Percentiles rank a stretch among this genome's conserved stretches.
phyloP scores from a whole-genome alignment of 192 early-diverging fungal genomes.

The Lobulomyces angularis region DNA sequence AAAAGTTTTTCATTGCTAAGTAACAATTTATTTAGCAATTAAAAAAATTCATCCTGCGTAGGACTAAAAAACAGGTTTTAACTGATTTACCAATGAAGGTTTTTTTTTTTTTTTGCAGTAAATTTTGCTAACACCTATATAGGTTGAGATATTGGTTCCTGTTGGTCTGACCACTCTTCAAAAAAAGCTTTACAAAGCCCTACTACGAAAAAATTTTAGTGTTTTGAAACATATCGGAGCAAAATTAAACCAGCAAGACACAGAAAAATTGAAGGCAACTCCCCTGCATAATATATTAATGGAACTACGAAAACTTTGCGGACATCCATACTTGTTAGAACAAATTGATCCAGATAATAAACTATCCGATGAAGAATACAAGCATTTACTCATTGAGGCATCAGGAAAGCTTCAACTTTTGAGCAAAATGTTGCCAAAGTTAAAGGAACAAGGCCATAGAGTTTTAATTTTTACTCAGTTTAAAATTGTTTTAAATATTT shows the following conservation, averaged over 20 bases:
- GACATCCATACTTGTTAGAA: conserved; percentile 55
- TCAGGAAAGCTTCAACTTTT: conserved; percentile 55
- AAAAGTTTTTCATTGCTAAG: too few relatives aligned
- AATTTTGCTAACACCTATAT: conserved; percentile 2
- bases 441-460: conserved; percentile 44
- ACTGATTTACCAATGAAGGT: conserved; percentile 47
- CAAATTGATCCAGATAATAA: conserved; percentile 33
- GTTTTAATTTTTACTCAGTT: conserved; percentile 81
- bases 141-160: conserved; percentile 57
- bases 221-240: conserved; percentile 33
- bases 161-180: conserved; percentile 54
- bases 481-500: conserved; percentile 65
- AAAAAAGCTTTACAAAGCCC: conserved; percentile 54
- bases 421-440: conserved; percentile 50
- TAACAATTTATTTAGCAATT: conserved; percentile 20
- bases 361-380: conserved; percentile 22
- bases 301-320: conserved; percentile 55
- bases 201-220: conserved; percentile 38
- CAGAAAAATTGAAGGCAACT: conserved; percentile 11
- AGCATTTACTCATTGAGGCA: conserved; percentile 47
- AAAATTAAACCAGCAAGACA: conserved; percentile 9
- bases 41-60: conserved; percentile 56
- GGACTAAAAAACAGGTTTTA: conserved; percentile 51
- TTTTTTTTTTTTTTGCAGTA: neutral
- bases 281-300: conserved; percentile 40